These are phyloP conservation scores for Psilocybe cubensis DNA, from an alignment of 768 basidiomycete genomes.

Conservation along the genomic window DNA sequence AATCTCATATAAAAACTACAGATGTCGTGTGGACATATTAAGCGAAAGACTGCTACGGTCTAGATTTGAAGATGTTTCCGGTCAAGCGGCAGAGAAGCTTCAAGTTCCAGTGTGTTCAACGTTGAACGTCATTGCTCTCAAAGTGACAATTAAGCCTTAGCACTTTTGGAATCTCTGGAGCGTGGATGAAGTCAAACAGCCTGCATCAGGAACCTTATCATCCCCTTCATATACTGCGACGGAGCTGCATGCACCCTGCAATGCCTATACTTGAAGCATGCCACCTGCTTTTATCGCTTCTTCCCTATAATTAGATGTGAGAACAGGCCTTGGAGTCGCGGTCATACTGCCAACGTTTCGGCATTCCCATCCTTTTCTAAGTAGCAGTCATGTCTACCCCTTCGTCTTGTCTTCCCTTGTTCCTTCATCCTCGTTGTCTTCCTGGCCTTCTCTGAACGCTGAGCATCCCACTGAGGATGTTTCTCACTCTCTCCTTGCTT, in stretches of 20 bases:
- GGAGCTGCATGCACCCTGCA: not conserved
- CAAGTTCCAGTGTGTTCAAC: not conserved
- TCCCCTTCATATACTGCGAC: not conserved
- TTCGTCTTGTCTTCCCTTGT: not conserved
- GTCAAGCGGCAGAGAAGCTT: too few species aligned
- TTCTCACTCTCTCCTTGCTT: constrained; percentile 7
- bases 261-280: not conserved
- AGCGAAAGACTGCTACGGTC: too few species aligned
- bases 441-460: not conserved
- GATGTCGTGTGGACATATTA: too few species aligned
- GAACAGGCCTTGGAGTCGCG: not conserved
- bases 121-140: not conserved
- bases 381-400: not conserved
- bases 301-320: not conserved
- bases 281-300: not conserved
- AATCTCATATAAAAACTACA: too few species aligned
- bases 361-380: not conserved
- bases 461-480: constrained; percentile 1
- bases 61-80: too few species aligned
- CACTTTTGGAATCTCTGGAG: too few species aligned
- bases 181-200: not conserved
- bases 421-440: not conserved
- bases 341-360: not conserved
- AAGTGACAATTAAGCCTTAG: not conserved
- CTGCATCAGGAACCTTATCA: not conserved